phyloP scores from a whole-genome alignment of 331 rosid species.

The Pyrus hybrid region DNA sequence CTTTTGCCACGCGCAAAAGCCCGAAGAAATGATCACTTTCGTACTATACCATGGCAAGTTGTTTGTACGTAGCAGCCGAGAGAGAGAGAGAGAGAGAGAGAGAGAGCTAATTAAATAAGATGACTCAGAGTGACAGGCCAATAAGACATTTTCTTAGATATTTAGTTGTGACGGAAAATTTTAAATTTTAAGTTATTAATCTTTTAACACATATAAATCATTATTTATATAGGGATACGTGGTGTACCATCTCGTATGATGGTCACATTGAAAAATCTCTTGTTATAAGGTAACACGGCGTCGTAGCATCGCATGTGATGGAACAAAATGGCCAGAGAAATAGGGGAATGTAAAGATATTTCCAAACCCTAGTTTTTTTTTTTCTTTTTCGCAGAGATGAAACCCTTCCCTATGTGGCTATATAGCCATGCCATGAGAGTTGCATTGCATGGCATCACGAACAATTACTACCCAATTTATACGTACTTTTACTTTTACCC shows the following conservation, averaged over 20 bases:
- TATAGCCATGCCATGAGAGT: neutral
- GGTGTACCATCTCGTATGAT: no score
- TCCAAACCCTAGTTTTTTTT: neutral
- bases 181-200: no score
- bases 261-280: no score
- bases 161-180: no score
- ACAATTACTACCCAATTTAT: neutral
- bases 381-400: neutral
- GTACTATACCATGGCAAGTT: neutral
- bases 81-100: neutral
- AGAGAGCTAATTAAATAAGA: neutral
- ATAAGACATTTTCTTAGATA: neutral
- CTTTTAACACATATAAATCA: no score
- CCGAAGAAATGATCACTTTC: neutral
- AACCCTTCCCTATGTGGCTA: neutral
- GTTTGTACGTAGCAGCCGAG: neutral
- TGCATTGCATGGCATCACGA: slow-evolving; percentile 1
- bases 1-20: neutral
- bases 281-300: neutral
- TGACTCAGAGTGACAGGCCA: neutral
- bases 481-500: neutral
- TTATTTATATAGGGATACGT: no score
- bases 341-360: neutral
- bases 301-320: neutral
- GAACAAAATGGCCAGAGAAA: neutral